Base-by-base conservation (phyloP, 352 stramenopile species). In the Phytophthora chlamydospora region DNA sequence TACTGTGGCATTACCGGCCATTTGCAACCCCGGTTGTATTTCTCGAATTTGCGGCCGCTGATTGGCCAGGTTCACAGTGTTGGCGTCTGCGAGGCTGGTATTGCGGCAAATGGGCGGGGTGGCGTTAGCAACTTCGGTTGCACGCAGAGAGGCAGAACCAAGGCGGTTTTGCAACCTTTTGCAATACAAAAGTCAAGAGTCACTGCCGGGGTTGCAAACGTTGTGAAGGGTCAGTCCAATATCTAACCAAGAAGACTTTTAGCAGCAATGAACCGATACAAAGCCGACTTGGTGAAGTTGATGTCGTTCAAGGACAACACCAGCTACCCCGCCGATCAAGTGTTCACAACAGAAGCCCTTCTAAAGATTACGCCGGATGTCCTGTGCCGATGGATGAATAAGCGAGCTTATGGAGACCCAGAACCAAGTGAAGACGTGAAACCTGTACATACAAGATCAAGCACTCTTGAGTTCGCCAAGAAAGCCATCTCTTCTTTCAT, bases 401-500 rank as follows among this genome's bases (percentile, higher is more conserved):
- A 32, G 31, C 2, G 7, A 3, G 17, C 53, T 1, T 62, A 53
- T n/a, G 43, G 34, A 9, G 10, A 32, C 5, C 17, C 55, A 24
- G 21, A 24, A 3, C 21, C 36, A 17, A 36, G 6, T 32, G 55
- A 63, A 13, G 55, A 63, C 2, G 45, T 57, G 39, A 51, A 24
- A 16, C 38, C 55, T 8, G 17, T 51, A 11, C 2, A 45, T 19
- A 3, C 3, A 3, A 10, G 36, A 36, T 55, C 35, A 12, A 33
- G 6, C 8, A 61, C 49, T 12, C 35, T 61, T 1, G 51, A 58
- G 43, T 56, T 57, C 12, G 10, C 29, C 4, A 68, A 68, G 45
- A 68, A 68, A 16, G 38, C 44, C 0, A 54, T 68, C 10, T 68
- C 60, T 8, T 49, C 51, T 68, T 24, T 64, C 41, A 69, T 64